Base-by-base conservation (phyloP, 2,329 filamentous ascomycete species). In the Macrophomina phaseolina region DNA sequence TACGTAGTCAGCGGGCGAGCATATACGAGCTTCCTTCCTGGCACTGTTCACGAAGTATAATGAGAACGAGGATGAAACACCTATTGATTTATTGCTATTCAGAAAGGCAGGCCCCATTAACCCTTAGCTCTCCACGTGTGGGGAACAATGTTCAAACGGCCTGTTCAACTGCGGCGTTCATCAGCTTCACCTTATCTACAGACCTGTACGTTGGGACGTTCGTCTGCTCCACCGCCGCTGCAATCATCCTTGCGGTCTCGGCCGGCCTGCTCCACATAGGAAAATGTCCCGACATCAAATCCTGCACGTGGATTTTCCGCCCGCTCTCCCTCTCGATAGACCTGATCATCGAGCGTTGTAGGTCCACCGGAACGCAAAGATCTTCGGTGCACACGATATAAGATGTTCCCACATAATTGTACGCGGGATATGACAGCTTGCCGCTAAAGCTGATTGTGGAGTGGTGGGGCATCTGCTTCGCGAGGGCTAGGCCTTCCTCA, bases 341-440 rank as follows among this genome's bases (percentile, higher is more conserved):
- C 11, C 79, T 73, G 46, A 78, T 80, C n/a, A 65, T 67, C 2
- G 63, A 69, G 67, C 73, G 74, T 69, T 82, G 80, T 5, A 70
- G 51, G 18, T 69, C 66, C 0, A 76, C 70, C 2, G 71, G 55
- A 14, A 83, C 70, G 14, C 72, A 69, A 11, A 63, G 12, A 67
- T 83, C 80, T 0, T 75, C 67, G 52, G 79, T 76, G 46, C 77
- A 78, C 14, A 82, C 2, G 9, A 83, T 70, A 66, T 79, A 83
- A 1, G 77, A 81, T 3, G 79, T 77, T 0, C 77, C 77, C 1
- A 81, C 71, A 45, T 82, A 74, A 64, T 78, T 79, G 67, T 81
- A 83, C 0, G 79, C 80, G 2, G 76, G 67, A 68, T 82, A 73
- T 1, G 77, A 80, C 51, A 83, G 68, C 3, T 71, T 68, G 23